Conservation (phyloP, 2,329 filamentous ascomycete species). For the Falciphora oryzae region DNA sequence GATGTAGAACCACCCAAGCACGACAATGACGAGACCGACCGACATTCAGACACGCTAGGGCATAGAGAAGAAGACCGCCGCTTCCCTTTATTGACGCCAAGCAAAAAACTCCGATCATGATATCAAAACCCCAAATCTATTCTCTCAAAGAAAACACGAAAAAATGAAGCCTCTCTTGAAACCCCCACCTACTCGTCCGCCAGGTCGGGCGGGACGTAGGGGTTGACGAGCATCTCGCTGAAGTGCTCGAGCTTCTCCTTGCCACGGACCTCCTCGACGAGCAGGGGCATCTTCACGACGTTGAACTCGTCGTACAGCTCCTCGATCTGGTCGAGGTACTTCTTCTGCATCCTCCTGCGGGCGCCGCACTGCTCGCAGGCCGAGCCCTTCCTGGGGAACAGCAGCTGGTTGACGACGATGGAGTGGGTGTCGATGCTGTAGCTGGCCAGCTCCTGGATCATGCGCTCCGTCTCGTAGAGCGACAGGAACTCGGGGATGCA, state of each 20-base stretch:
- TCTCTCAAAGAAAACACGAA: not conserved
- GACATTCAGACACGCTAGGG: too few relatives aligned
- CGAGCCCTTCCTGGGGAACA: conserved; percentile 83
- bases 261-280: conserved; percentile 92
- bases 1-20: too few relatives aligned
- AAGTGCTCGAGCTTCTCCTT: conserved; percentile 92
- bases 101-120: not conserved
- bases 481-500: conserved; percentile 97
- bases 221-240: conserved; percentile 75
- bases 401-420: conserved; percentile 96
- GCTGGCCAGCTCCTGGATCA: conserved; percentile 94
- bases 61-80: not conserved
- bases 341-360: conserved; percentile 96
- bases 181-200: conserved; percentile 12
- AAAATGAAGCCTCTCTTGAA: not conserved
- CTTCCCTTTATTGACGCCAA: not conserved
- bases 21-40: too few relatives aligned
- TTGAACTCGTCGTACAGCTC: conserved; percentile 99
- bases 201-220: conserved; percentile 60
- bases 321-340: conserved; percentile 97
- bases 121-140: not conserved
- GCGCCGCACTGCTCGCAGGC: conserved; percentile 94
- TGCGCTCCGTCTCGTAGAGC: conserved; percentile 97
- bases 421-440: conserved; percentile 95
- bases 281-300: conserved; percentile 93